phyloP scores from a whole-genome alignment of 2,329 filamentous ascomycete genomes.

The Ophiostoma sp. region DNA sequence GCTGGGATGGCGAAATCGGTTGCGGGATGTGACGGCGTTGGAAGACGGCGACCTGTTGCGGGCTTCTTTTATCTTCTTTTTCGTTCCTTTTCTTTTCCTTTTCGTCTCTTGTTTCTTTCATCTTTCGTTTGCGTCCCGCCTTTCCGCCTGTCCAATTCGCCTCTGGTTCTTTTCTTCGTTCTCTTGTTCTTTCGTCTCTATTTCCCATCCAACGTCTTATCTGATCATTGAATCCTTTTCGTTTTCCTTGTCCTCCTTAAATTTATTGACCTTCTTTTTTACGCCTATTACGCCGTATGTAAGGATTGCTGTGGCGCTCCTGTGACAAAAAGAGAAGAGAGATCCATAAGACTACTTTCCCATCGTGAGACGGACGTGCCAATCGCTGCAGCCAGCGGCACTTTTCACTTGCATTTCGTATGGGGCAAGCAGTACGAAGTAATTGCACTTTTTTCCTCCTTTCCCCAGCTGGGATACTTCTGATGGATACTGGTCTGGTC shows the following conservation, averaged over 20 bases:
- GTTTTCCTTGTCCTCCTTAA: neutral
- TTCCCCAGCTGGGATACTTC: neutral
- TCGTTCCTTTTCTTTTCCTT: neutral
- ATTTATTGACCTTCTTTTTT: neutral
- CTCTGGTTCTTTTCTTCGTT: neutral
- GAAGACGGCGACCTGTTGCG: neutral
- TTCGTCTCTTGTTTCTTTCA: neutral
- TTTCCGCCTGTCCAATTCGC: neutral
- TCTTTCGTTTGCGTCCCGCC: neutral
- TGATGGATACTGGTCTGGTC: neutral
- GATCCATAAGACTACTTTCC: neutral
- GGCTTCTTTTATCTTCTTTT: neutral
- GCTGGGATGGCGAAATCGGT: slow-evolving; percentile 10
- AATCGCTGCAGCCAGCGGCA: neutral
- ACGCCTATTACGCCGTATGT: neutral
- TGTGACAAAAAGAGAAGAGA: neutral
- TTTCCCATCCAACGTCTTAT: neutral
- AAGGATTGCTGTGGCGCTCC: neutral
- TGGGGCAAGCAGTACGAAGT: neutral
- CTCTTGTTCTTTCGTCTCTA: neutral
- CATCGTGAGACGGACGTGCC: neutral
- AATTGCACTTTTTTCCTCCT: neutral
- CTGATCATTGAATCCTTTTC: neutral
- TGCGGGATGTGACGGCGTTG: slow-evolving; percentile 4
- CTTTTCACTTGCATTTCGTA: neutral